Percentiles rank a stretch among this genome's conserved stretches.
Evolutionary conservation across 2,329 filamentous ascomycete genomes (phyloP).

Genomic region (Hymenoscyphus fructigenus): DNA sequence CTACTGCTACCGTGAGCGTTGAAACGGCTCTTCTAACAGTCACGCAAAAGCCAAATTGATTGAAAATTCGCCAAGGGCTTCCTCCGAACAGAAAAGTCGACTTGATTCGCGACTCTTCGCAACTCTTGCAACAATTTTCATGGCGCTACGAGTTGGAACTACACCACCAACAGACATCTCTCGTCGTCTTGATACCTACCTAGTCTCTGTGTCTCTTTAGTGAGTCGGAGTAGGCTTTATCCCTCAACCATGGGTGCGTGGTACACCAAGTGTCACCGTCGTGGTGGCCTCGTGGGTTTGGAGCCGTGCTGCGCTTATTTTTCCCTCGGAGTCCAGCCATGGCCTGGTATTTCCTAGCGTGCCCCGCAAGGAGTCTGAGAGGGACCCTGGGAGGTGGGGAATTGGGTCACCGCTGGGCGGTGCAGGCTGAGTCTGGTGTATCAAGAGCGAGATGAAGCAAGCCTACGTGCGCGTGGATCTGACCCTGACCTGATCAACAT

Average conservation of each 20-base stretch:
- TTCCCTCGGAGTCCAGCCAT: background rate
- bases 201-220: background rate
- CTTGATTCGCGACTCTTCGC: background rate
- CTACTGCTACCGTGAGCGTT: background rate
- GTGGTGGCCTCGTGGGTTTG: background rate
- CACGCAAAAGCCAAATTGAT: background rate
- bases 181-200: too few relatives aligned
- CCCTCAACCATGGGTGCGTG: background rate
- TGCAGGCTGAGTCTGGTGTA: background rate
- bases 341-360: background rate
- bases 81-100: background rate
- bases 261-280: background rate
- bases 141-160: background rate
- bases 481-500: background rate
- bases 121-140: background rate
- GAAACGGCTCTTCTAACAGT: background rate
- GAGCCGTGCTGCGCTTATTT: background rate
- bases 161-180: background rate
- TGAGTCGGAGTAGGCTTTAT: background rate
- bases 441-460: background rate
- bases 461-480: background rate
- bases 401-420: background rate
- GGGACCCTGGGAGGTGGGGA: background rate
- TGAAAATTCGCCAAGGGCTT: background rate
- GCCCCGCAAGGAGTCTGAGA: background rate